phyloP scores from a whole-genome alignment of 2,329 filamentous ascomycete genomes.

The Cladobotryum mycophilum region DNA sequence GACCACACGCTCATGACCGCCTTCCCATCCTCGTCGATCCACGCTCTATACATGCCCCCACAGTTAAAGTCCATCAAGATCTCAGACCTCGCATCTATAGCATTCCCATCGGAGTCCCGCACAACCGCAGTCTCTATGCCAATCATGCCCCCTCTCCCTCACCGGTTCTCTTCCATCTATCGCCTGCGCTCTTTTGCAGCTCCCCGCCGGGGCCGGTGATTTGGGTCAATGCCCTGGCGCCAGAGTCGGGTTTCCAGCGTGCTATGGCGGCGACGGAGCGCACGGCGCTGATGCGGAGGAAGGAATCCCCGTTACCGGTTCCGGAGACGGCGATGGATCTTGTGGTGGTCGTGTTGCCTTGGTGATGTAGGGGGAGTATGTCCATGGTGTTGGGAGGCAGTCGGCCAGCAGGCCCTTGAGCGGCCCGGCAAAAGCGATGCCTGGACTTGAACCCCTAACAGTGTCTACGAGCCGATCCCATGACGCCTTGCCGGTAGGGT shows the following conservation, averaged over 20 bases:
- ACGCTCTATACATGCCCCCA: constrained; percentile 81
- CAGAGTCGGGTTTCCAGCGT: constrained; percentile 50
- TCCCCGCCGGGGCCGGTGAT: constrained; percentile 68
- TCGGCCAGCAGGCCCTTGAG: constrained; percentile 49
- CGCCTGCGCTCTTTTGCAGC: constrained; percentile 65
- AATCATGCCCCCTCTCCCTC: constrained; percentile 82
- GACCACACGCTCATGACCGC: constrained; percentile 44
- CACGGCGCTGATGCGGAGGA: constrained; percentile 64
- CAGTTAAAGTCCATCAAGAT: constrained; percentile 78
- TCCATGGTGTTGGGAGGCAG: constrained; percentile 49
- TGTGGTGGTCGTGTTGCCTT: constrained; percentile 9
- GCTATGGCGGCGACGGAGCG: constrained; percentile 69
- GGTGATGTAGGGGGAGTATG: constrained; percentile 26
- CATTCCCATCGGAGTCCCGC: constrained; percentile 34
- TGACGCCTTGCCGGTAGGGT: constrained; percentile 12
- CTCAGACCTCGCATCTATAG: constrained; percentile 37
- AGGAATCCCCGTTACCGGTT: constrained; percentile 85
- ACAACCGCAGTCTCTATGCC: constrained; percentile 60
- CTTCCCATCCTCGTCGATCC: constrained; percentile 57
- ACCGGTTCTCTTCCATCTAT: constrained; percentile 65
- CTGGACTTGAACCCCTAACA: not conserved
- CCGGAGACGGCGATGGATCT: constrained; percentile 60
- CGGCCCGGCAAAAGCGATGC: constrained; percentile 24
- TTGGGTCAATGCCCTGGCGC: constrained; percentile 53
- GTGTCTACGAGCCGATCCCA: constrained; percentile 12